Base-by-base conservation (phyloP, 1,139 yeast species). In the Yamadazyma diddensiae region DNA sequence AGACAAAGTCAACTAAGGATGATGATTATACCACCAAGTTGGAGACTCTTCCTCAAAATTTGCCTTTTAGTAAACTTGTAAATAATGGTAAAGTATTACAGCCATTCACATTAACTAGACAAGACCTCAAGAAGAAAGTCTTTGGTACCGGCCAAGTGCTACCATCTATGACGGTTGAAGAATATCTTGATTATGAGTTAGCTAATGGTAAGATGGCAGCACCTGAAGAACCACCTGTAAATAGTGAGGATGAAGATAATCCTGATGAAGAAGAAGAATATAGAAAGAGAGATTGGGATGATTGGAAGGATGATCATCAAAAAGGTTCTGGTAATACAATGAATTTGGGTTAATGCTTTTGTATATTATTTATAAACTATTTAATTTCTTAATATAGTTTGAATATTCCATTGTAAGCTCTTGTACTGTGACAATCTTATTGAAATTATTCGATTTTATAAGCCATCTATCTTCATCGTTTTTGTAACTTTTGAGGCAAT, bases 131-230 rank as follows among this genome's bases (percentile, higher is more conserved):
- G 36, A 62, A 67, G 17, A 77, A 79, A 45, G 96, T 90, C 0
- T 79, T 77, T 50, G 97, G 97, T 1, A 86, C 95, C 2, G 98
- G 97, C 1, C 97, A 92, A 57, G 79, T 75, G 22, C 66, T 92
- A 24, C 99, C 99, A 1, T 86, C 97, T 0, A 87, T 94, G 95
- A 69, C 95, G 0, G 92, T 94, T 0, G 98, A 92, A 44, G 97
- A 92, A 48, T 82, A 84, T 43, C 66, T 92, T 33, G 95, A 88
- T 34, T 79, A 85, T 47, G 98, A 92, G 53, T 65, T 84, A 46
- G 79, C 80, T 11, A 79, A 84, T 47, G 97, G 97, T 2, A 88
- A 90, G 35, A 82, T 83, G 73, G 62, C 75, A 29, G 65, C 73
- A 32, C 75, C 77, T 15, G 78, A 73, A 32, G 67, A 50, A 21